phyloP scores from a whole-genome alignment of 768 basidiomycete genomes.

The Xanthoconium stramineum region DNA sequence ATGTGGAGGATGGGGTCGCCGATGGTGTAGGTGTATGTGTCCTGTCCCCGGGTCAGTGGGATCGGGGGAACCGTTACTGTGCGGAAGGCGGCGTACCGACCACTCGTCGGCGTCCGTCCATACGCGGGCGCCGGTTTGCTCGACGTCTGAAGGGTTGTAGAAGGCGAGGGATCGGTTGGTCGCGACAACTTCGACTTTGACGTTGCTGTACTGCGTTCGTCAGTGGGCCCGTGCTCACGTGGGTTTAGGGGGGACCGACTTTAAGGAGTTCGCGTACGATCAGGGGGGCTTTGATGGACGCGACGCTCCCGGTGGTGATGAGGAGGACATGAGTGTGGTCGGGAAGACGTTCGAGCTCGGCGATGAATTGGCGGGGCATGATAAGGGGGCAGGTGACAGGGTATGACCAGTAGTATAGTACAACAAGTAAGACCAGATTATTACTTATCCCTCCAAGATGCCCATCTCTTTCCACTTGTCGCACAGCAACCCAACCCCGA shows the following conservation, averaged over 20 bases:
- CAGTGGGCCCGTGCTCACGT: background rate
- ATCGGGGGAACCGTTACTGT: too few species aligned
- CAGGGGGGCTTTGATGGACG: constrained; percentile 88
- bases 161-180: constrained; percentile 79
- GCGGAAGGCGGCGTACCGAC: constrained; percentile 51
- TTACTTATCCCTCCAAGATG: constrained; percentile 45
- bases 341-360: constrained; percentile 25
- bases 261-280: constrained; percentile 75
- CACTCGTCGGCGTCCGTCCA: constrained; percentile 96
- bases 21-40: constrained; percentile 63
- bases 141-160: constrained; percentile 56
- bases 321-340: constrained; percentile 63
- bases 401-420: constrained; percentile 10
- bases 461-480: constrained; percentile 91
- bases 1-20: constrained; percentile 96
- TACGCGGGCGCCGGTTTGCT: constrained; percentile 52
- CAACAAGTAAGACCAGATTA: constrained; percentile 1
- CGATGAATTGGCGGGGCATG: constrained; percentile 23
- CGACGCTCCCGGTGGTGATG: constrained; percentile 92
- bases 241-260: constrained; percentile 41
- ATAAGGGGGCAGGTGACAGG: background rate
- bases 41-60: constrained; percentile 38
- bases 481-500: constrained; percentile 78
- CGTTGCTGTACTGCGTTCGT: constrained; percentile 58
- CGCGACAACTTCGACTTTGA: constrained; percentile 80